Base-by-base conservation (phyloP, 805 yeast species). In the Pichia kluyveri region DNA sequence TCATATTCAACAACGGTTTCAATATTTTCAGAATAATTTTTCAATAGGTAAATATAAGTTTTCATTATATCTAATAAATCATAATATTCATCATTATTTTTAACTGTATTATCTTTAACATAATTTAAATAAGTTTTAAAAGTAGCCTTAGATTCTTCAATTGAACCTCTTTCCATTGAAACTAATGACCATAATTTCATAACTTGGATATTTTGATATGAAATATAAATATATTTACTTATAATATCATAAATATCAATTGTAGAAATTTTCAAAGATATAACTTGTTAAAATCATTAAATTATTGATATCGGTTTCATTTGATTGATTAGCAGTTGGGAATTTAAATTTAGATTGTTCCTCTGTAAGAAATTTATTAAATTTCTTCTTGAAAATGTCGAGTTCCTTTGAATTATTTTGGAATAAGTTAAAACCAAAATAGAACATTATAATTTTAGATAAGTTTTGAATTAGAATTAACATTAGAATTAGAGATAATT, bases 161-260 rank as follows among this genome's bases (percentile, higher is more conserved):
- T 23, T 27, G 56, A 54, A 7, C 56, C 47, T 15, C 53, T 48
- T 2, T 51, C 46, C n/a, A 65, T 57, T 31, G 67, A 56, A 40
- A 59, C 17, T 42, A 59, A 7, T 61, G 66, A 51, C 66, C 66
- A 53, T 48, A 60, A 55, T 64, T 69, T 49, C 69, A 72, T 50
- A 61, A 58, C 51, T 56, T 66, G 40, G 62, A 59, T 40, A 69
- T 64, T 73, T 54, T 76, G 81, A 49, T 75, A 77, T 0, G 80
- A 73, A 43, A 65, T 69, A 15, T 63, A 57, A 44, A 74, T 62
- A 1, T 74, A 69, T 5, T 53, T 46, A 11, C 62, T 60, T 17
- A 65, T 60, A 53, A 60, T 61, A 7, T 43, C 50, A 11, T 53
- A 51, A 58, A 66, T 56, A 3, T 61, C 52, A 2, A 59, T 46